Conservation (phyloP, 441 rosid species). For the Flueggea neowawraea region DNA sequence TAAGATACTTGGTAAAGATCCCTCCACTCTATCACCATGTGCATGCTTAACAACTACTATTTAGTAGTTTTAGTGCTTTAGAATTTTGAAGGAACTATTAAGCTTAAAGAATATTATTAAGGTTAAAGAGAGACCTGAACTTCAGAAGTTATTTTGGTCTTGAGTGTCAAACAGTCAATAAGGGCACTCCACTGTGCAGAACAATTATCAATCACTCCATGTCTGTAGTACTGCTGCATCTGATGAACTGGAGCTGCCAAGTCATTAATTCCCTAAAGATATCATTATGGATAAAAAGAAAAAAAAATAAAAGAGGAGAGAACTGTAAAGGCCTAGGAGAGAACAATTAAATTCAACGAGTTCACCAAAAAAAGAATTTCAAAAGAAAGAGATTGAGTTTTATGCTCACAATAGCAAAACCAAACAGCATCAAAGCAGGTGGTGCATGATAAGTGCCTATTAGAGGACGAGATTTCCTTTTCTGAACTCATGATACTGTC, state of each 20-base stretch:
- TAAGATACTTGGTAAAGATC: no score
- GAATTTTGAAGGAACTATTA: no score
- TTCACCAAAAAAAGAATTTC: not conserved
- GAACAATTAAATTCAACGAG: not conserved
- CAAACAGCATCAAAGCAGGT: constrained; percentile 68
- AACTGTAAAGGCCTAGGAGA: not conserved
- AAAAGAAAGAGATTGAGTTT: not conserved
- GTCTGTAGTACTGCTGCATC: constrained; percentile 81
- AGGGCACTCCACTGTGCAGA: constrained; percentile 58
- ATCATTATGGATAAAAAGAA: not conserved
- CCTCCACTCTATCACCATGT: no score
- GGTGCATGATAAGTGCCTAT: constrained; percentile 44
- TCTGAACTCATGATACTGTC: constrained; percentile 31
- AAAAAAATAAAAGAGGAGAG: not conserved
- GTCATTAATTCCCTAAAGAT: not conserved
- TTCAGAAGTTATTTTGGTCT: constrained; percentile 63
- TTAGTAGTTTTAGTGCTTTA: no score
- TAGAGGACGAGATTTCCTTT: constrained; percentile 30
- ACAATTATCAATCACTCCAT: constrained; percentile 70
- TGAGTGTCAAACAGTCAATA: constrained; percentile 60
- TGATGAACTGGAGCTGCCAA: constrained; percentile 79
- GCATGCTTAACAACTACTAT: no score
- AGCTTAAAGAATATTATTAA: not conserved
- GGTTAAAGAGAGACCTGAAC: constrained; percentile 39
- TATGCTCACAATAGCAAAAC: constrained; percentile 90